Evolutionary conservation across 2,329 filamentous ascomycete species (phyloP), one percentile per base, ranked within the genome.

Genomic region (Calonectria leucothoes): DNA sequence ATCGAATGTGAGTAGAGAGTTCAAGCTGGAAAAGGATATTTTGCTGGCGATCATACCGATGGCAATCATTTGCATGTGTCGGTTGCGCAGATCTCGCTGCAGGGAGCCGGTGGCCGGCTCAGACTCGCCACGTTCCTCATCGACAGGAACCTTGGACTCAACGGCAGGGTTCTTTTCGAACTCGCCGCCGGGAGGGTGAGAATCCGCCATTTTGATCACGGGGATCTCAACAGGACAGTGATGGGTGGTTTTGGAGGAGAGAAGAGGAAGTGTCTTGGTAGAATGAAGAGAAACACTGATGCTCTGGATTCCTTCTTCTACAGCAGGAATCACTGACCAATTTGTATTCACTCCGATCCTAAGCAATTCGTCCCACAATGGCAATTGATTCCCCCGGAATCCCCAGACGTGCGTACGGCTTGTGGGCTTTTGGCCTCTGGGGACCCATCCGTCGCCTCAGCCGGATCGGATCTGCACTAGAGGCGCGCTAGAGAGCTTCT

Each of bases 1-100:
- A 7, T 14, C 4, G 12, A 61, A 39, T 61, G 55, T 61, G 7
- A 61, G 55, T 39, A 61, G 25, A 12, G 55, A 8, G 14, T 61
- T 61, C 33, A 61, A 10, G 5, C 33, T 20, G 4, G 23, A 39
- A 20, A 12, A 15, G 55, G 25, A 31, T 35, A 23, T 70, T 81
- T 33, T 85, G 90, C 93, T 93, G 81, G 98, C 97, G 14, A 94
- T 96, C 63, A 95, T 95, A 78, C 95, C 95, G 76, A 98, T 97
- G 20, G 96, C 96, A 87, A 98, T 98, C 95, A 98, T 98, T 87
- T 98, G 95, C 82, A 98, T 83, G 87, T 98, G 96, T 67, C 95
- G 89, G 23, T 92, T 91, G 85, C 96, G 96, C 77, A 97, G 85
- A 82, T 91, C 92, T 80, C 95, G 45, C 29, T 66, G 63, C 14